These are phyloP conservation scores for Nigrospora osmanthi DNA, from an alignment of 2,329 filamentous ascomycete genomes.

Conservation along the genomic window DNA sequence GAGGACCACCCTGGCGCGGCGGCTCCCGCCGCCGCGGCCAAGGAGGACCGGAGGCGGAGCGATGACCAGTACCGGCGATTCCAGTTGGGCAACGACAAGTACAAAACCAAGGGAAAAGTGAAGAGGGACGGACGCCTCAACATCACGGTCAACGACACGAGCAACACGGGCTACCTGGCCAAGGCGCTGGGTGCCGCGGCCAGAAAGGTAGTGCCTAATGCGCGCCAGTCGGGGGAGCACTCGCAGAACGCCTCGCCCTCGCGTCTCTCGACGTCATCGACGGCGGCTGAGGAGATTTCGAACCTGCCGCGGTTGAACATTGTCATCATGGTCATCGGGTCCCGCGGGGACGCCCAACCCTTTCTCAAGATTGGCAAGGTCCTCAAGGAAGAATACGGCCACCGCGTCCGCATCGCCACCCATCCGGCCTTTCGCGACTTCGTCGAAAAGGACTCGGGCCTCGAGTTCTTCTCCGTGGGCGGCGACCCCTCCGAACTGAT, in stretches of 20 bases:
- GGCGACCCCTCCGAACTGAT: slow-evolving; percentile 76
- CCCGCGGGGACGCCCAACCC: slow-evolving; percentile 71
- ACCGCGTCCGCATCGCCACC: slow-evolving; percentile 70
- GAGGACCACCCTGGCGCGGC: slow-evolving; percentile 4
- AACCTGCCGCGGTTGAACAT: slow-evolving; percentile 58
- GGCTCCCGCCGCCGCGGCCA: slow-evolving; percentile 1
- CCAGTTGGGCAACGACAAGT: slow-evolving; percentile 55
- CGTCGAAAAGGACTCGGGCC: slow-evolving; percentile 60
- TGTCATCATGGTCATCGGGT: slow-evolving; percentile 78
- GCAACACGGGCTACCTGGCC: slow-evolving; percentile 62
- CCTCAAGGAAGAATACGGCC: slow-evolving; percentile 62
- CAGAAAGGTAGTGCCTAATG: slow-evolving; percentile 39
- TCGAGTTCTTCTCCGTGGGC: slow-evolving; percentile 76
- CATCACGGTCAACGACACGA: slow-evolving; percentile 65
- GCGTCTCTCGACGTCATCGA: slow-evolving; percentile 21
- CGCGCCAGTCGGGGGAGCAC: slow-evolving; percentile 18
- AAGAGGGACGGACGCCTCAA: slow-evolving; percentile 63
- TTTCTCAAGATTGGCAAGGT: slow-evolving; percentile 70
- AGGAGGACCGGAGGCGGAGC: slow-evolving; percentile 5
- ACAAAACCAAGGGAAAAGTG: slow-evolving; percentile 56
- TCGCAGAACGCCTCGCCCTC: slow-evolving; percentile 7
- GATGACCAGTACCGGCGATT: slow-evolving; percentile 42
- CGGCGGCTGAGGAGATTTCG: slow-evolving; percentile 17
- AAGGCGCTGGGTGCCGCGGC: slow-evolving; percentile 63
- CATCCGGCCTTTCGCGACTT: slow-evolving; percentile 73